phyloP scores from a whole-genome alignment of 768 basidiomycete species.

The Serendipita sp. region DNA sequence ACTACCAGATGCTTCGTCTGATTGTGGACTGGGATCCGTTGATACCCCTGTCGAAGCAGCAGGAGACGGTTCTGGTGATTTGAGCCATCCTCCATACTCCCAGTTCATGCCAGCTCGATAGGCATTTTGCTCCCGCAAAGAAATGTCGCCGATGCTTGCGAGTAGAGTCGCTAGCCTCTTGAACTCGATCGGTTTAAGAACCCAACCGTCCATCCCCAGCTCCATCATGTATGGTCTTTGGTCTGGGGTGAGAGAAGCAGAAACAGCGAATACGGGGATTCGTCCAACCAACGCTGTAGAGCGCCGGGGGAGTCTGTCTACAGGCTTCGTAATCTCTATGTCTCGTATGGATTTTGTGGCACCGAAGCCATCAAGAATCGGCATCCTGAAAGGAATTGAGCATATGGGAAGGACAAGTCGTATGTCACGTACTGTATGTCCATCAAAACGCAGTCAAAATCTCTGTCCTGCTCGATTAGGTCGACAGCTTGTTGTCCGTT shows the following conservation, averaged over 20 bases:
- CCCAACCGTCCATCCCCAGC: slow-evolving; percentile 64
- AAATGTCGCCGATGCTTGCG: slow-evolving; percentile 38
- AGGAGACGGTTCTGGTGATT: no score
- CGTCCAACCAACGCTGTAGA: slow-evolving; percentile 34
- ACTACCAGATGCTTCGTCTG: no score
- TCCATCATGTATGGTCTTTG: slow-evolving; percentile 38
- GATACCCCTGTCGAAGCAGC: no score
- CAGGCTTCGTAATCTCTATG: slow-evolving; percentile 28
- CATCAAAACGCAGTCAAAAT: slow-evolving; percentile 67
- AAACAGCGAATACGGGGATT: slow-evolving; percentile 71
- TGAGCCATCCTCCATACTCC: slow-evolving; percentile 51
- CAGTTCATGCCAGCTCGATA: slow-evolving; percentile 39
- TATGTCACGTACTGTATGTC: slow-evolving; percentile 54
- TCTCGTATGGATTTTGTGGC: slow-evolving; percentile 52
- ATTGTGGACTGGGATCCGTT: no score
- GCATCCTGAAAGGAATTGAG: slow-evolving; percentile 39
- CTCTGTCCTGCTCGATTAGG: slow-evolving; percentile 35
- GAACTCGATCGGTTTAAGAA: slow-evolving; percentile 72
- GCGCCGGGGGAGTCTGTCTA: slow-evolving; percentile 26
- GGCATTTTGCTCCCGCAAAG: slow-evolving; percentile 26
- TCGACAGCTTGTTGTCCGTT: slow-evolving; percentile 69
- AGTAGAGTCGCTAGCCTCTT: slow-evolving; percentile 44
- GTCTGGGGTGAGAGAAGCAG: slow-evolving; percentile 48
- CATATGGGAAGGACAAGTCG: neutral
- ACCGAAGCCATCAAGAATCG: slow-evolving; percentile 59